Base-by-base conservation (phyloP, 257 asterid genomes). In the Solanum corneliomulleri region DNA sequence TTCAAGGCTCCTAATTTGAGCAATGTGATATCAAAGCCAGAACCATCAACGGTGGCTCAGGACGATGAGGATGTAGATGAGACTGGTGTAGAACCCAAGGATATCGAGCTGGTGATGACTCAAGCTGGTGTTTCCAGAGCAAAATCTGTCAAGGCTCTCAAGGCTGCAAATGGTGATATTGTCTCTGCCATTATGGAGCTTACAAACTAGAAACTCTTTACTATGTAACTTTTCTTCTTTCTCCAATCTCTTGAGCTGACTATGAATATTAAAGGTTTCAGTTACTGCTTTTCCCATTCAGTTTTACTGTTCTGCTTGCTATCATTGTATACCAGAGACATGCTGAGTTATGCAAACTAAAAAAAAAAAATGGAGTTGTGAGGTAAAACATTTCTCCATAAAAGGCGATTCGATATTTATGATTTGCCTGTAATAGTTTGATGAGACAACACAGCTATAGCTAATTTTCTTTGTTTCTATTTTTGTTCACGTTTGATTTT, bases 111-210 rank as follows among this genome's bases (percentile, higher is more conserved):
- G 87, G 94, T 93, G 87, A 94, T 94, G 95, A 92, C 93, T 0
- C 95, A 93, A 83, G 95, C 95, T 3, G 94, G 96, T 25, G 96
- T 95, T 85, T 86, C 98, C 3, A 92, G 95, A 88, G 90, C 88
- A 35, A 89, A 93, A 89, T 92, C 96, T 11, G 95, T 93, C 62
- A 94, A 89, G 89, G 92, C 97, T 86, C 96, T 94, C 69, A 93
- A 90, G 92, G 95, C 90, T 15, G 91, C 98, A 1, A 90, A 93
- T 87, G 98, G 98, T 29, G 95, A 93, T 86, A 93, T 93, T n/a
- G 98, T 94, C 35, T 85, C 95, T 6, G 96, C 97, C 83, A 94
- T 95, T 75, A 91, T 93, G 96, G 97, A 93, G 89, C 97, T 94
- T 88, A 94, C 95, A 16, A 94, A 90, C 86, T 94, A 94, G 93